Evolutionary conservation across 306 rosid genomes (phyloP).

Genomic region (Alnus rubra): DNA sequence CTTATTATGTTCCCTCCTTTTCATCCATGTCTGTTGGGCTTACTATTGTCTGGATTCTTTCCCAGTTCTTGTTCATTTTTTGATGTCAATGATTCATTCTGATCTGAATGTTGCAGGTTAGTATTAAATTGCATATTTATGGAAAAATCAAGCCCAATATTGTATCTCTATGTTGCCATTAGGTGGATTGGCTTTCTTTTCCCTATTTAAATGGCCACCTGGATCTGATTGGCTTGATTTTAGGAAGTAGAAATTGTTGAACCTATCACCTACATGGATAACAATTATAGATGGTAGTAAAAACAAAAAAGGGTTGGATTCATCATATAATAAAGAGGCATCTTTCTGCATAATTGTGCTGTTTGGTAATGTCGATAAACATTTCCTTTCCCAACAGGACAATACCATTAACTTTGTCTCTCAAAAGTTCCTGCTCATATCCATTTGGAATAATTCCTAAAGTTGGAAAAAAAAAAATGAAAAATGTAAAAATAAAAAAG

Average conservation of each 20-base stretch:
- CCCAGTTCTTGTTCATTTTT: neutral
- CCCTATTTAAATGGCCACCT: too few species aligned
- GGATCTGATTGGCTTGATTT: neutral
- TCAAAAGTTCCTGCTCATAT: neutral
- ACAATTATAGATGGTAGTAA: too few species aligned
- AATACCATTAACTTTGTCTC: neutral
- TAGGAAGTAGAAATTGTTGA: too few species aligned
- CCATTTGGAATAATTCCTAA: neutral
- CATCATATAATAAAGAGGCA: too few species aligned
- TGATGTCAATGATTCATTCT: neutral
- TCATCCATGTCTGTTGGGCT: neutral
- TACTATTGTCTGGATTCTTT: neutral
- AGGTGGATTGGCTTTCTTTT: neutral
- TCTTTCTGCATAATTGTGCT: neutral
- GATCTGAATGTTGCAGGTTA: neutral
- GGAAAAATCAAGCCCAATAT: neutral
- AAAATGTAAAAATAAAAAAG: neutral
- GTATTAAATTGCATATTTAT: too few species aligned
- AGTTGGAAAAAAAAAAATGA: neutral
- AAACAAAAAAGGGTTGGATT: too few species aligned
- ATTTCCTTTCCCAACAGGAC: neutral
- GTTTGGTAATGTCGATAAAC: neutral
- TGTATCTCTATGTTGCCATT: neutral
- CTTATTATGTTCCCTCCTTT: neutral
- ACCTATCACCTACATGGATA: too few species aligned